Percentiles rank a stretch among this genome's conserved stretches.
These are phyloP conservation scores for Lomentospora prolificans DNA, from an alignment of 2,329 filamentous ascomycete species.

Conservation along the genomic window DNA sequence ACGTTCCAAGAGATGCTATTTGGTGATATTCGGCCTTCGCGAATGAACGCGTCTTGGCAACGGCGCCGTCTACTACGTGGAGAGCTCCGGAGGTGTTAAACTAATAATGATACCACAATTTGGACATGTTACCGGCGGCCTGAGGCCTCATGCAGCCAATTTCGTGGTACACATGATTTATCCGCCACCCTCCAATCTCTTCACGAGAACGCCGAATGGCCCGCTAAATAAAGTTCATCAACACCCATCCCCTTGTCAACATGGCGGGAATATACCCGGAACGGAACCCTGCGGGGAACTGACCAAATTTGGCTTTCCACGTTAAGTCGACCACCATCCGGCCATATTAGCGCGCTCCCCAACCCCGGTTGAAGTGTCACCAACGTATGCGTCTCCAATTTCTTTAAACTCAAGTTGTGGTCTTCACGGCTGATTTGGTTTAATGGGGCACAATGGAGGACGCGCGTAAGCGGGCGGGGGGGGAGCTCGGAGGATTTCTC, in stretches of 20 bases:
- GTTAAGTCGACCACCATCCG: not conserved
- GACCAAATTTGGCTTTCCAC: not conserved
- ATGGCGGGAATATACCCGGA: slow-evolving; percentile 4
- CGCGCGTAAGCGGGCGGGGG: not conserved
- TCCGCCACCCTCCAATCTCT: not conserved
- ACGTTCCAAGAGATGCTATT: too few species aligned
- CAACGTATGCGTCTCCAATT: not conserved
- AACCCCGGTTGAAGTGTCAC: slow-evolving; percentile 1
- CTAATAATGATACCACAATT: too few species aligned
- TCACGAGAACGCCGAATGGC: not conserved
- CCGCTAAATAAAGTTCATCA: slow-evolving; percentile 1
- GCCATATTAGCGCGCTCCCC: too few species aligned
- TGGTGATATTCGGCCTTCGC: too few species aligned
- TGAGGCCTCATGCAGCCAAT: not conserved
- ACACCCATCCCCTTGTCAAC: not conserved
- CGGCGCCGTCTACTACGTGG: too few species aligned
- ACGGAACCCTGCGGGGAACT: not conserved
- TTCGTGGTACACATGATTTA: not conserved
- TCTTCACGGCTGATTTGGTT: slow-evolving; percentile 2
- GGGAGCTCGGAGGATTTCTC: not conserved
- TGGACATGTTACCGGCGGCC: not conserved
- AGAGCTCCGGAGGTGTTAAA: too few species aligned
- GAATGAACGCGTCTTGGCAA: too few species aligned
- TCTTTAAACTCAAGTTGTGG: not conserved
- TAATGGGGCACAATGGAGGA: not conserved